These are phyloP conservation scores for Colletotrichum chrysophilum DNA, from an alignment of 2,329 filamentous ascomycete genomes.

Conservation along the genomic window DNA sequence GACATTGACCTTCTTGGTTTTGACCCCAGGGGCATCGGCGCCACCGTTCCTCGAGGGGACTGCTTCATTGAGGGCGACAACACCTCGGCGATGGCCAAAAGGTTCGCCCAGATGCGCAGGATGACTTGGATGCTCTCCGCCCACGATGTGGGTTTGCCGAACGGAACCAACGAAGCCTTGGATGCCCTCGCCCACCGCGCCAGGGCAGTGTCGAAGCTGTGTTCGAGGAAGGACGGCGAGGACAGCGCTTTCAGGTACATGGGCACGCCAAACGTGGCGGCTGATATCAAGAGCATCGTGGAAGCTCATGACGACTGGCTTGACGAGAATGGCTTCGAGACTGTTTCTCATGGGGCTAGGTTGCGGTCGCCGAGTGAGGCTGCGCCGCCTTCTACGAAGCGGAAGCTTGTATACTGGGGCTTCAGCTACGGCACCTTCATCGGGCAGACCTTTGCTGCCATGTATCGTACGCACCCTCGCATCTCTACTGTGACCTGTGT, in stretches of 20 bases:
- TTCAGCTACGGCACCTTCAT: constrained; percentile 42
- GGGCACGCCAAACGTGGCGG: constrained; percentile 24
- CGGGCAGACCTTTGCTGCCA: constrained; percentile 39
- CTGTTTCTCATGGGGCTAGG: neutral
- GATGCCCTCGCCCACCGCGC: constrained; percentile 30
- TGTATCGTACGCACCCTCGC: constrained; percentile 33
- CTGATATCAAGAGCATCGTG: constrained; percentile 24
- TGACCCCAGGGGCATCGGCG: constrained; percentile 50
- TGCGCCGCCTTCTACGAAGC: constrained; percentile 12
- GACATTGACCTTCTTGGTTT: constrained; percentile 52
- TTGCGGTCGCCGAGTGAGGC: neutral
- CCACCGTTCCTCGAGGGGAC: constrained; percentile 42
- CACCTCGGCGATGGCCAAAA: constrained; percentile 25
- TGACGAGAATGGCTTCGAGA: constrained; percentile 6
- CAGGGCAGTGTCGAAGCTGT: constrained; percentile 36
- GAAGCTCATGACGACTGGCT: constrained; percentile 17
- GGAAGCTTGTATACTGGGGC: constrained; percentile 38
- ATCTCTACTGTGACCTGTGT: neutral
- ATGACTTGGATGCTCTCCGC: constrained; percentile 34
- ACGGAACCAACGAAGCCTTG: constrained; percentile 37
- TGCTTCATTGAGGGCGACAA: constrained; percentile 33
- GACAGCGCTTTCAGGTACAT: constrained; percentile 17
- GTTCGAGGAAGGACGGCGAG: constrained; percentile 30
- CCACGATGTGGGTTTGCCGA: constrained; percentile 36
- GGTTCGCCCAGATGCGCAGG: constrained; percentile 34